Evolutionary conservation across 2,329 filamentous ascomycete genomes (phyloP).

Genomic region (Geosmithia morbida): DNA sequence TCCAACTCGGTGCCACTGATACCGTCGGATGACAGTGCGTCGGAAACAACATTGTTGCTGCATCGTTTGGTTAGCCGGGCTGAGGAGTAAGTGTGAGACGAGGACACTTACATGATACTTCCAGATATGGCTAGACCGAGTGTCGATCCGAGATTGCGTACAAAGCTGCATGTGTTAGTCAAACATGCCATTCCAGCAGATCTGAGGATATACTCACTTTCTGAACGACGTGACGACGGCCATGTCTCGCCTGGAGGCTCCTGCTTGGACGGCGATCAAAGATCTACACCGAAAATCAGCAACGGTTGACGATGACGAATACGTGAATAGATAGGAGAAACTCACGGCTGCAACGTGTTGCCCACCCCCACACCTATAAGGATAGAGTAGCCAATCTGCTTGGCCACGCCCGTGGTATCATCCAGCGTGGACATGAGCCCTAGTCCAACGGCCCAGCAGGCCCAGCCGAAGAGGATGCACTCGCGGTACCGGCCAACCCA

Average conservation of each 20-base stretch:
- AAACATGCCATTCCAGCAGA: neutral
- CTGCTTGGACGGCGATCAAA: conserved; percentile 39
- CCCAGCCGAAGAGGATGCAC: conserved; percentile 37
- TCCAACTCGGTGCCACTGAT: conserved; percentile 9
- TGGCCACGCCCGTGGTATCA: conserved; percentile 28
- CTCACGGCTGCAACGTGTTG: conserved; percentile 34
- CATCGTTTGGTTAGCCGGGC: neutral
- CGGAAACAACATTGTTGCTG: conserved; percentile 22
- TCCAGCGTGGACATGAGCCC: conserved; percentile 37
- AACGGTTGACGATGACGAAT: too few relatives aligned
- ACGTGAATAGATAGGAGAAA: neutral
- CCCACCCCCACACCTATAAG: conserved; percentile 36
- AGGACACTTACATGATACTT: conserved; percentile 17
- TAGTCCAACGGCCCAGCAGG: conserved; percentile 34
- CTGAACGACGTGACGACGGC: conserved; percentile 27
- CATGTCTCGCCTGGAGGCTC: conserved; percentile 34
- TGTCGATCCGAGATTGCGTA: conserved; percentile 22
- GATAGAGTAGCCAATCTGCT: conserved; percentile 38
- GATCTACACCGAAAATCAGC: conserved; percentile 10
- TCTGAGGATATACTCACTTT: conserved; percentile 15
- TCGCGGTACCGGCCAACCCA: conserved; percentile 37
- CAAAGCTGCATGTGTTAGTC: conserved; percentile 14
- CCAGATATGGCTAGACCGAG: conserved; percentile 23
- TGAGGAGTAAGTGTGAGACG: neutral
- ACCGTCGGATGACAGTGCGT: conserved; percentile 11